Percentiles rank a stretch among this genome's conserved stretches.
Conservation (phyloP, 139 green algal genomes). For the Microglena sp. region DNA sequence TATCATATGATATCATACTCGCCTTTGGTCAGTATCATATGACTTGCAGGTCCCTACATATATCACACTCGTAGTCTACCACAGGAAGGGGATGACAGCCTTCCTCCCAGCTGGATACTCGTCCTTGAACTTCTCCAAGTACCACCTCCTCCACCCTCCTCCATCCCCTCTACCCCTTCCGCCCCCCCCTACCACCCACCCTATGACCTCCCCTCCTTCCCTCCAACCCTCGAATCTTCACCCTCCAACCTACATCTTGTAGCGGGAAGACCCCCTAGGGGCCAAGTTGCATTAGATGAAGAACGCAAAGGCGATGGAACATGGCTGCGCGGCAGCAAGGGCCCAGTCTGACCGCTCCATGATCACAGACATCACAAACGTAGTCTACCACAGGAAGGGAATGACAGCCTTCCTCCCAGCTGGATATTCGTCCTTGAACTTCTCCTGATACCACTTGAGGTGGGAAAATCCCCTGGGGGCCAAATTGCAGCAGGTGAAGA, state of each 20-base stretch:
- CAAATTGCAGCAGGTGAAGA: conserved; percentile 63
- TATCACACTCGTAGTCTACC: no score
- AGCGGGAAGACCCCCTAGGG: conserved; percentile 25
- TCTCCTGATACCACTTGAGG: no score
- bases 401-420: conserved; percentile 41
- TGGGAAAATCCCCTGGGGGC: conserved; percentile 24
- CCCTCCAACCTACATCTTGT: no score
- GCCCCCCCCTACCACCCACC: no score
- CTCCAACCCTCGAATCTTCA: no score
- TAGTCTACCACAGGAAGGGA: conserved; percentile 56
- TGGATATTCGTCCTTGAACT: conserved; percentile 53
- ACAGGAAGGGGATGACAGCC: conserved; percentile 61
- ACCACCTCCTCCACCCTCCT: no score
- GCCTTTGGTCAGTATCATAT: no score
- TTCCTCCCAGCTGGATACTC: conserved; percentile 39
- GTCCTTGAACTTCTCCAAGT: conserved; percentile 40
- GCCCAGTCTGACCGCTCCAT: conserved; percentile 59
- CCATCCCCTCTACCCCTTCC: no score
- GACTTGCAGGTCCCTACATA: no score
- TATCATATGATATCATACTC: no score
- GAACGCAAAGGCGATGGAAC: conserved; percentile 47
- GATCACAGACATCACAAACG: conserved; percentile 36
- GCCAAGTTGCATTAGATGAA: conserved; percentile 62
- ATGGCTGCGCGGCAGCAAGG: conserved; percentile 28
- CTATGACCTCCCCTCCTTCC: no score